These are phyloP conservation scores for Ogataea henricii DNA, from an alignment of 805 yeast species.

Conservation along the genomic window DNA sequence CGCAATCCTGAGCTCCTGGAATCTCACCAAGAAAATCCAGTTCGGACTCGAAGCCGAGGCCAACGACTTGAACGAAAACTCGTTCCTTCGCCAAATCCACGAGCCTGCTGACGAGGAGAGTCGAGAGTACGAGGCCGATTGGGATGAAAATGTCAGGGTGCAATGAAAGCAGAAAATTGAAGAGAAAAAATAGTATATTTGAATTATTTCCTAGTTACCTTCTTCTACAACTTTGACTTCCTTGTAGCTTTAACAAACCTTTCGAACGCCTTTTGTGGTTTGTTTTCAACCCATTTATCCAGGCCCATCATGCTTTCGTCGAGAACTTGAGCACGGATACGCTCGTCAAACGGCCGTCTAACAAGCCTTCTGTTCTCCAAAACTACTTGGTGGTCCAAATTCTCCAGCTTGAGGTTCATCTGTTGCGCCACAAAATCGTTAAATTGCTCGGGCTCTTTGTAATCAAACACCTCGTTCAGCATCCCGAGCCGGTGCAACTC, in stretches of 20 bases:
- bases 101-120: conserved; percentile 54
- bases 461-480: conserved; percentile 56
- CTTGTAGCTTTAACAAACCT: conserved; percentile 54
- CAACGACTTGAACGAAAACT: conserved; percentile 12
- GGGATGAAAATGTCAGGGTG: conserved; percentile 41
- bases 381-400: conserved; percentile 49
- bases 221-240: conserved; percentile 57
- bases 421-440: conserved; percentile 42
- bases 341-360: conserved; percentile 33
- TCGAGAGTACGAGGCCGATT: conserved; percentile 57
- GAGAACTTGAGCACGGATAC: conserved; percentile 53
- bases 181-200: too few species aligned
- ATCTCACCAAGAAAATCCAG: conserved; percentile 39
- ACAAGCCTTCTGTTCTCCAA: conserved; percentile 47
- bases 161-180: not conserved
- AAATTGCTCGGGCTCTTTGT: conserved; percentile 41
- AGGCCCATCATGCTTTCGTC: conserved; percentile 72
- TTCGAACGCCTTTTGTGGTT: conserved; percentile 69
- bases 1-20: conserved; percentile 56
- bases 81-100: conserved; percentile 42
- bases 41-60: conserved; percentile 12
- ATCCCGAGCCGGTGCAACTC: conserved; percentile 61
- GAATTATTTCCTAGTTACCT: not conserved
- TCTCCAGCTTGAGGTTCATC: conserved; percentile 37
- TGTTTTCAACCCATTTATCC: conserved; percentile 67